phyloP scores from a whole-genome alignment of 495 filamentous ascomycete genomes.

The Penicillium diatomitis region DNA sequence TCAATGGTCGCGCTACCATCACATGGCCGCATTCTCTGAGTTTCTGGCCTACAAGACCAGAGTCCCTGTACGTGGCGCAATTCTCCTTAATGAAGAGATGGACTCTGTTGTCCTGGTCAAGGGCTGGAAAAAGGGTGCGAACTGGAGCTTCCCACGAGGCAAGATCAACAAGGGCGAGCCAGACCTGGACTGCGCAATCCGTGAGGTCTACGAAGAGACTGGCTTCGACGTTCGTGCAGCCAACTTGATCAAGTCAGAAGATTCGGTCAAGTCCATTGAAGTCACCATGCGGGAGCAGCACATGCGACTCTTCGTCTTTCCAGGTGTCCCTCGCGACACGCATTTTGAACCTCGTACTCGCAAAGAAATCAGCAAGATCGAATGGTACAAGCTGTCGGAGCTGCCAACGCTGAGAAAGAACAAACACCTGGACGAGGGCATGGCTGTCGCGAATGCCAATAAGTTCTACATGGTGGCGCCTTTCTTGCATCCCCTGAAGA shows the following conservation, averaged over 20 bases:
- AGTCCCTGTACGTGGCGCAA: slow-evolving; percentile 87
- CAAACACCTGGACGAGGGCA: slow-evolving; percentile 47
- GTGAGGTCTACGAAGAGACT: slow-evolving; percentile 94
- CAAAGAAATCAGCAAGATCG: slow-evolving; percentile 94
- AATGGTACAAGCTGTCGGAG: slow-evolving; percentile 84
- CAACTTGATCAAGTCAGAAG: slow-evolving; percentile 57
- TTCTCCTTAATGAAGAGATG: slow-evolving; percentile 85
- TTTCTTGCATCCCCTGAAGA: slow-evolving; percentile 75
- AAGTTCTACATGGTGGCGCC: slow-evolving; percentile 98
- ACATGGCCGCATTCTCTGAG: slow-evolving; percentile 72
- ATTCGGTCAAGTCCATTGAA: slow-evolving; percentile 69
- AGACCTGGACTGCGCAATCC: slow-evolving; percentile 82
- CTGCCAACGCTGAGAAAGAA: slow-evolving; percentile 71
- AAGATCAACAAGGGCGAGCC: slow-evolving; percentile 97
- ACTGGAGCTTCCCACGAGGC: slow-evolving; percentile 92
- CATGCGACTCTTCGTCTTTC: slow-evolving; percentile 82
- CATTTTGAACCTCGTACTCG: slow-evolving; percentile 80
- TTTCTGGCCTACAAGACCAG: slow-evolving; percentile 90
- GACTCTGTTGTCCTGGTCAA: slow-evolving; percentile 86
- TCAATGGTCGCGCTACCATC: slow-evolving; percentile 64
- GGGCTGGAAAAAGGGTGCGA: slow-evolving; percentile 93
- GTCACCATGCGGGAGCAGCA: slow-evolving; percentile 87
- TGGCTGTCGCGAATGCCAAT: slow-evolving; percentile 53
- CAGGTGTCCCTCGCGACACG: slow-evolving; percentile 75
- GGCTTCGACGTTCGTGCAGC: slow-evolving; percentile 72